Conservation (phyloP, 1,284 basidiomycete species). For the Cutaneotrichosporon dermatis region DNA sequence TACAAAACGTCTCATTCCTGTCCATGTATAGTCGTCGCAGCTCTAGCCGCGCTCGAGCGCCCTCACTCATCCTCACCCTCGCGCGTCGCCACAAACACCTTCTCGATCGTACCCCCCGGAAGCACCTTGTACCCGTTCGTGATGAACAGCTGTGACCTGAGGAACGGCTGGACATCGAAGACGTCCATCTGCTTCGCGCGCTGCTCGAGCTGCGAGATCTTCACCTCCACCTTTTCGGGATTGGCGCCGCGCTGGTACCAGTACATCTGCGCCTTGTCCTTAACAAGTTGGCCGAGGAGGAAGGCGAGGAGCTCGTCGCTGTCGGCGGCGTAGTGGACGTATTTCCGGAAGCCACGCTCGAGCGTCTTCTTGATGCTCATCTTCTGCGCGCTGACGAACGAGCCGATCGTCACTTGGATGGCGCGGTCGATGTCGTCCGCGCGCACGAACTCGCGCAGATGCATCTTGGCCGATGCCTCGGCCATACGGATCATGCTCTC, state of each 20-base stretch:
- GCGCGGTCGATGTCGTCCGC: slow-evolving; percentile 95
- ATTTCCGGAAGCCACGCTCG: slow-evolving; percentile 96
- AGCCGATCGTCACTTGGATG: slow-evolving; percentile 89
- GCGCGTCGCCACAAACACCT: slow-evolving; percentile 32
- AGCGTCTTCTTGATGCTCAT: slow-evolving; percentile 97
- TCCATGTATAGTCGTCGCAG: too few relatives aligned
- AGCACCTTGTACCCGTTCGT: slow-evolving; percentile 76
- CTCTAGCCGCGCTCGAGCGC: too few relatives aligned
- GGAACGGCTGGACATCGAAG: slow-evolving; percentile 80
- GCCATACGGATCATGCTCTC: slow-evolving; percentile 99
- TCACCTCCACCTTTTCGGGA: slow-evolving; percentile 68
- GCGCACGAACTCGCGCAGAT: slow-evolving; percentile 90
- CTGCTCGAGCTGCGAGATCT: slow-evolving; percentile 73
- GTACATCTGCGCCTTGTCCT: slow-evolving; percentile 84
- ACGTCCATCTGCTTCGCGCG: slow-evolving; percentile 91
- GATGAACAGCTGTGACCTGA: slow-evolving; percentile 76
- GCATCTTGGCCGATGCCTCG: slow-evolving; percentile 98
- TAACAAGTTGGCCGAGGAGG: slow-evolving; percentile 88
- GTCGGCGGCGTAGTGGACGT: slow-evolving; percentile 88
- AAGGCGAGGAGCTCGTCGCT: slow-evolving; percentile 93
- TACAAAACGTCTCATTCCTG: too few relatives aligned
- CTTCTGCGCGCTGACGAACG: slow-evolving; percentile 95
- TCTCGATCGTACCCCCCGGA: slow-evolving; percentile 33
- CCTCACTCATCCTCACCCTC: too few relatives aligned
- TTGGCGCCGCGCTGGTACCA: slow-evolving; percentile 68